Evolutionary conservation across 1,139 yeast species (phyloP), one percentile per base, ranked within the genome.

Genomic region (Nakaseomyces nivariensis): DNA sequence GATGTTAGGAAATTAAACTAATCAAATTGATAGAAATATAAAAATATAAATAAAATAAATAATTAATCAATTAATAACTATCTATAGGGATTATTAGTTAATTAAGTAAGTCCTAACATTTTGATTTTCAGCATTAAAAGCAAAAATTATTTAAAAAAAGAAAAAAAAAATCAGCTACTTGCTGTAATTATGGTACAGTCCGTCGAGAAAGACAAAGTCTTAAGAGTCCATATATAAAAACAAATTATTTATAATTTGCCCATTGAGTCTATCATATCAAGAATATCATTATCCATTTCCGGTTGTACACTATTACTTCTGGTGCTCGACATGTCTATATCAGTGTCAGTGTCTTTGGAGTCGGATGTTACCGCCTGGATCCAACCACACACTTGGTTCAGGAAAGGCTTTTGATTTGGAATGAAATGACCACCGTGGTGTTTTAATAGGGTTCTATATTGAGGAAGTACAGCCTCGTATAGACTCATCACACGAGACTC

Each of bases 381-480:
- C 86, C 88, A 82, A 49, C 72, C 72, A 9, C 76, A 64, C 3
- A 85, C 81, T 52, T 80, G 78, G 29, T 74, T 74, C 0, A 84
- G 78, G 60, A 77, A 71, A 10, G 74, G 67, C 59, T 81, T 82
- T 1, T 85, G 75, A 58, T 83, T 83, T 6, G 96, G 95, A n/a
- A 86, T 89, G 63, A 82, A 86, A 64, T 87, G 96, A 0, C 94
- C 92, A 33, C 95, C 95, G 1, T 95, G 89, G 61, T 87, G 96
- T 53, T 73, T 77, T 56, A 86, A 66, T 44, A 82, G 52, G 5
- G 74, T 72, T 42, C 77, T 66, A 11, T 76, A 72, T 4, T 66
- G 68, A n/a, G 68, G 71, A 46, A 71, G 71, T 58, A 82, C 78
- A 2, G 72, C 65, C 11, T 86, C 76, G 57, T 73, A 82, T 38